Percentiles rank a stretch among this genome's conserved stretches.
Evolutionary conservation across 2,329 filamentous ascomycete genomes (phyloP).

Genomic region (Ceratocystis destructans): DNA sequence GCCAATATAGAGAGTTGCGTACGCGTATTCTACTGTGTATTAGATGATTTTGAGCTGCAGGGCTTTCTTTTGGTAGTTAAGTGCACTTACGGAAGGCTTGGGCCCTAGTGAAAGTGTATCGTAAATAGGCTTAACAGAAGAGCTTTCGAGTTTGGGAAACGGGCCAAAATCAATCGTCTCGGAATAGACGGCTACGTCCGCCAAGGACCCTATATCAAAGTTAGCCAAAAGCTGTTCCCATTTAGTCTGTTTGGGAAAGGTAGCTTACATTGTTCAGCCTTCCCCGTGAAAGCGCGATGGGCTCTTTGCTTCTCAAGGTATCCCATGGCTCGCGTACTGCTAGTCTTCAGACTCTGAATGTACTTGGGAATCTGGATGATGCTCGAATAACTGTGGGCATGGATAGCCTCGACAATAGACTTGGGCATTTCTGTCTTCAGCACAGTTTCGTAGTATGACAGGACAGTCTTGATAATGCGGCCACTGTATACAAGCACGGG

Average conservation of each 20-base stretch:
- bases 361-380: constrained; percentile 35
- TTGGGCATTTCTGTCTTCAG: constrained; percentile 35
- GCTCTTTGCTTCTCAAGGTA: constrained; percentile 33
- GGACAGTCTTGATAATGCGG: constrained; percentile 21
- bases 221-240: not conserved
- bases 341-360: constrained; percentile 32
- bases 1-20: constrained; percentile 36
- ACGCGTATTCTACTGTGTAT: constrained; percentile 32
- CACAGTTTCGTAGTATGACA: constrained; percentile 31
- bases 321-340: constrained; percentile 40
- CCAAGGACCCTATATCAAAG: constrained; percentile 28
- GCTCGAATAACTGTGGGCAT: constrained; percentile 37
- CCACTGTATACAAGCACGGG: constrained; percentile 29
- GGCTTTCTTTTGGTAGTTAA: too few species aligned
- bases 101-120: constrained; percentile 38
- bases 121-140: constrained; percentile 29
- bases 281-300: constrained; percentile 3
- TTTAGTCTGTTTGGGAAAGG: not conserved
- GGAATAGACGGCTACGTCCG: constrained; percentile 29
- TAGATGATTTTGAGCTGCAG: constrained; percentile 17
- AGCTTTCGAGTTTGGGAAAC: constrained; percentile 35
- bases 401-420: constrained; percentile 36
- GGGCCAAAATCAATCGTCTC: constrained; percentile 40
- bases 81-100: constrained; percentile 33
- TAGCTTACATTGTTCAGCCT: constrained; percentile 13